Conservation (phyloP, 1,284 basidiomycete species). For the Boletus mariae region DNA sequence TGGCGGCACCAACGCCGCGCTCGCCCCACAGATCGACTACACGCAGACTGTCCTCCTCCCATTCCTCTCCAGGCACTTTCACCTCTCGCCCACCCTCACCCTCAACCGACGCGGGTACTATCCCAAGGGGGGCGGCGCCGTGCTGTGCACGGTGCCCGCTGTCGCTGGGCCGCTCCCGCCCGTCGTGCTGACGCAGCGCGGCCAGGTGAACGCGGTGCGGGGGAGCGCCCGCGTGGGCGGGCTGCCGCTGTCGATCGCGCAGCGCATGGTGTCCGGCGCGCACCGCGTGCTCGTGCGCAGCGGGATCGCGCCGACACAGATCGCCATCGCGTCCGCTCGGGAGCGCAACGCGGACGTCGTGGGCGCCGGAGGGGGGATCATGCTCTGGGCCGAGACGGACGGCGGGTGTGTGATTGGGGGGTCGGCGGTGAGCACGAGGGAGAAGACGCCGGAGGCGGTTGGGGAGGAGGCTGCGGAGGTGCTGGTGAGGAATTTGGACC, state of each 20-base stretch:
- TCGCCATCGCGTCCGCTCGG: constrained; percentile 38
- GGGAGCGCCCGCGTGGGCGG: constrained; percentile 63
- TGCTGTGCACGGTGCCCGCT: constrained; percentile 44
- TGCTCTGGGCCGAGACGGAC: constrained; percentile 68
- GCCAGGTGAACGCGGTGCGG: constrained; percentile 44
- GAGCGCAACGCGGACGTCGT: constrained; percentile 47
- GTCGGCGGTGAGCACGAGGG: constrained; percentile 55
- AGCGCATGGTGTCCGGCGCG: constrained; percentile 54
- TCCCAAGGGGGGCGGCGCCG: constrained; percentile 65
- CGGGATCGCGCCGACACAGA: constrained; percentile 28
- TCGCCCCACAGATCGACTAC: constrained; percentile 72
- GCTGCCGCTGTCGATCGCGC: constrained; percentile 49
- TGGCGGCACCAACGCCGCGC: constrained; percentile 67
- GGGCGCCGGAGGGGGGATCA: constrained; percentile 63
- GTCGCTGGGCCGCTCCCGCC: constrained; percentile 41
- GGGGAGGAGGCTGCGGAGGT: constrained; percentile 58
- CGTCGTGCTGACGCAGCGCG: constrained; percentile 51
- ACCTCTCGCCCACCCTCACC: constrained; percentile 42
- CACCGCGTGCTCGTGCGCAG: constrained; percentile 34
- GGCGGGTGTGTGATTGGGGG: constrained; percentile 62
- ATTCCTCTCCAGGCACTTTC: constrained; percentile 56
- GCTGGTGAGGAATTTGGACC: constrained; percentile 49
- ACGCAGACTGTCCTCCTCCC: constrained; percentile 59
- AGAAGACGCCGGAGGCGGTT: constrained; percentile 41
- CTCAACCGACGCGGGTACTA: constrained; percentile 60